Conservation (phyloP, 75 land plant species). For the Chamaecyparis obtusa region DNA sequence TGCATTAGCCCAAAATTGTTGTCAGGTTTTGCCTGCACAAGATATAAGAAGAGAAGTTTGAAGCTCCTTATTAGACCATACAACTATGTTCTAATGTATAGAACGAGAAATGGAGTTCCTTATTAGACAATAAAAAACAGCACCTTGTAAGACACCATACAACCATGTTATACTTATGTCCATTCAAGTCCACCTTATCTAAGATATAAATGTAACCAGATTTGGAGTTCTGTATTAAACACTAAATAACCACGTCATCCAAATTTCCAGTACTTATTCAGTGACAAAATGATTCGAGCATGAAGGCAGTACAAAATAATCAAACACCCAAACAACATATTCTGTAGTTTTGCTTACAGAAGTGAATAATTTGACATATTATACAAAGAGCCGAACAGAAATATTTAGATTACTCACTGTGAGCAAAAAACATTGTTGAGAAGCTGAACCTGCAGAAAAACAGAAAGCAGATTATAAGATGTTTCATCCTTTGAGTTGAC, state of each 20-base stretch:
- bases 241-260: neutral
- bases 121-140: neutral
- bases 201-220: neutral
- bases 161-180: no score
- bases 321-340: neutral
- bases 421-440: constrained; percentile 80
- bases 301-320: neutral
- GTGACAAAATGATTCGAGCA: neutral
- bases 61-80: neutral
- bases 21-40: neutral
- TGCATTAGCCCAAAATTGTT: constrained; percentile 19
- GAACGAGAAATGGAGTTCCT: neutral
- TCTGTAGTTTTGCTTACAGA: neutral
- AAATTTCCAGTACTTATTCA: neutral
- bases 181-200: neutral
- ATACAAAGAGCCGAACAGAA: neutral
- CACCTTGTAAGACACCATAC: neutral
- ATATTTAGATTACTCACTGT: constrained; percentile 48
- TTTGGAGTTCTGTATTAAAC: neutral
- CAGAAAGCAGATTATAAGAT: neutral
- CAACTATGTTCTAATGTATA: neutral
- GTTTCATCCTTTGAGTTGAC: neutral
- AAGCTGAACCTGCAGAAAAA: constrained; percentile 79
- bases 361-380: neutral
- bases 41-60: neutral